Evolutionary conservation across 176 grass and related monocot species (phyloP).

Genomic region (Tillandsia fasciculata): DNA sequence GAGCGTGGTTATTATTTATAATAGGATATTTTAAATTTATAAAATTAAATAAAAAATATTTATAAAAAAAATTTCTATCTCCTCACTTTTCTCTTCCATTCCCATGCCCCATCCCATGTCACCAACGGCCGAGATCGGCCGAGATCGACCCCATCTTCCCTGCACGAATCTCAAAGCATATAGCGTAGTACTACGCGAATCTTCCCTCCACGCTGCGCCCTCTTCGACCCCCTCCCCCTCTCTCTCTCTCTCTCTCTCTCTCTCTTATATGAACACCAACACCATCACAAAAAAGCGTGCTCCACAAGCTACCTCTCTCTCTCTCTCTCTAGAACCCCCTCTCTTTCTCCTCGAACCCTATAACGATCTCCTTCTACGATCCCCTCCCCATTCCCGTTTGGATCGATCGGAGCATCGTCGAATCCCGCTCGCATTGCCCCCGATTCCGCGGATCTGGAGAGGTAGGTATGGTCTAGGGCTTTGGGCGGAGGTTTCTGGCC

Average conservation of each 20-base stretch:
- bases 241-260: background rate
- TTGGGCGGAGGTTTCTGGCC: background rate
- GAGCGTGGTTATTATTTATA: too few relatives aligned
- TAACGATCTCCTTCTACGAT: background rate
- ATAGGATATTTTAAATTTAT: too few relatives aligned
- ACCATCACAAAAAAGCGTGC: background rate
- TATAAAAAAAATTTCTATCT: too few relatives aligned
- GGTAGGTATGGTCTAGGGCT: conserved; percentile 13
- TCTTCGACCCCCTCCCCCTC: too few relatives aligned
- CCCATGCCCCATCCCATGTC: background rate
- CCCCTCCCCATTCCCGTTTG: background rate
- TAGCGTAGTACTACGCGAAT: background rate
- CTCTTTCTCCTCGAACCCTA: background rate
- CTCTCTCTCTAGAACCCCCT: background rate
- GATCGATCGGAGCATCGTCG: background rate
- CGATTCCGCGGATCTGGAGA: background rate
- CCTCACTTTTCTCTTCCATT: too few relatives aligned
- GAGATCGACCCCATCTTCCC: background rate
- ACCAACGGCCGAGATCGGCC: background rate
- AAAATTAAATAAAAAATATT: too few relatives aligned
- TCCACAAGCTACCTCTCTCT: conserved; percentile 4
- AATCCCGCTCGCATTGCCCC: background rate
- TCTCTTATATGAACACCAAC: background rate
- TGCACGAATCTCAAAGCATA: background rate
- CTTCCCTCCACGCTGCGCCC: background rate